Evolutionary conservation across 176 grass and related monocot species (phyloP).

Genomic region (Urochloa ruziziensis): DNA sequence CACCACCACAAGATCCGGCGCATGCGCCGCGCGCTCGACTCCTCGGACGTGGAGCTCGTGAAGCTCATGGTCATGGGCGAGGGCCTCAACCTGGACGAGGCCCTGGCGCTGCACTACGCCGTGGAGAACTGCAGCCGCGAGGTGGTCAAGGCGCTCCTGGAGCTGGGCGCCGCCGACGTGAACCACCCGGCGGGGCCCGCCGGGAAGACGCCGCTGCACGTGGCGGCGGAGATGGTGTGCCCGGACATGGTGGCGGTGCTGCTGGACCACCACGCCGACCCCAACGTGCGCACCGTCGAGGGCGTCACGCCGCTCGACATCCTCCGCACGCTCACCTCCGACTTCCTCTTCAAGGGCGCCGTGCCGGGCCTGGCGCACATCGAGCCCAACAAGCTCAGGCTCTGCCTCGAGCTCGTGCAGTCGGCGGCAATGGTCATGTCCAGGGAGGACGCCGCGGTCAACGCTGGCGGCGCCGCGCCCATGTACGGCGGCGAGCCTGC

Average conservation of each 20-base stretch:
- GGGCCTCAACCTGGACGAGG: slow-evolving; percentile 95
- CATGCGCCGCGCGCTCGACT: slow-evolving; percentile 95
- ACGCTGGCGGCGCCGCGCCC: slow-evolving; percentile 18
- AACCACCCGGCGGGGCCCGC: slow-evolving; percentile 85
- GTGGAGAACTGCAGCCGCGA: slow-evolving; percentile 98
- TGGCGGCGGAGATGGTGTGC: slow-evolving; percentile 98
- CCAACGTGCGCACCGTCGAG: slow-evolving; percentile 95
- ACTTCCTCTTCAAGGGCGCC: slow-evolving; percentile 97
- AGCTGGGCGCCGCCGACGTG: slow-evolving; percentile 93
- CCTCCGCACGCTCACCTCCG: slow-evolving; percentile 93
- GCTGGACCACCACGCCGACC: slow-evolving; percentile 97
- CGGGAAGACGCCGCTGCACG: slow-evolving; percentile 89
- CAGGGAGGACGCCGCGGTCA: slow-evolving; percentile 61
- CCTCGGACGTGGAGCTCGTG: slow-evolving; percentile 95
- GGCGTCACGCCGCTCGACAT: slow-evolving; percentile 95
- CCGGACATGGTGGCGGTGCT: slow-evolving; percentile 99
- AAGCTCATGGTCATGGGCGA: slow-evolving; percentile 99
- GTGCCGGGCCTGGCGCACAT: slow-evolving; percentile 89
- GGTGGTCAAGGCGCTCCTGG: slow-evolving; percentile 93
- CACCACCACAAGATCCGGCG: slow-evolving; percentile 98
- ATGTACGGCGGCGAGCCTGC: slow-evolving; percentile 62
- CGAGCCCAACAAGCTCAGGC: slow-evolving; percentile 96
- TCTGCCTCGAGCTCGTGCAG: slow-evolving; percentile 97
- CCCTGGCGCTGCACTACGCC: slow-evolving; percentile 93
- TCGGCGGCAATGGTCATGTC: slow-evolving; percentile 97